These are phyloP conservation scores for Aureobasidium pullulans DNA, from an alignment of 2,329 filamentous ascomycete species.

Conservation along the genomic window DNA sequence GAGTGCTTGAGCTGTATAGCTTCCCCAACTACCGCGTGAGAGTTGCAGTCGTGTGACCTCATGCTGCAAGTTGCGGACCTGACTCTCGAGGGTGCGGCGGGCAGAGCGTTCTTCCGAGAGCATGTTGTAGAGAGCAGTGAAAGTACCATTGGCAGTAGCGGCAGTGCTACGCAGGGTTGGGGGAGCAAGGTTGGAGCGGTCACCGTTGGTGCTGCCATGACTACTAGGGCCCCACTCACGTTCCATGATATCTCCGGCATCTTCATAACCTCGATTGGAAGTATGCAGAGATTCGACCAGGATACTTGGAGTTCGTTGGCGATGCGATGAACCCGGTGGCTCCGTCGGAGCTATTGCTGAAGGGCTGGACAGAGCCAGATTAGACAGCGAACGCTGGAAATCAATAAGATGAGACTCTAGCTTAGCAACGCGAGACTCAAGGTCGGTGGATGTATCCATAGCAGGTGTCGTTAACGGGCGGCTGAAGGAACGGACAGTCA, in stretches of 20 bases:
- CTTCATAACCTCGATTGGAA: constrained; percentile 16
- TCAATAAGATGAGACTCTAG: constrained; percentile 27
- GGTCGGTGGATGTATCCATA: constrained; percentile 20
- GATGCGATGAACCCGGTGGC: constrained; percentile 10
- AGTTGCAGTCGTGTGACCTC: constrained; percentile 19
- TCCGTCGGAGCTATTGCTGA: constrained; percentile 17
- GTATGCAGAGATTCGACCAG: constrained; percentile 26
- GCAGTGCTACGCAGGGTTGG: neutral
- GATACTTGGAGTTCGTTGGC: constrained; percentile 26
- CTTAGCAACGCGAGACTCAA: constrained; percentile 29
- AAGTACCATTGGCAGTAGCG: constrained; percentile 19
- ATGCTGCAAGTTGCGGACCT: constrained; percentile 15
- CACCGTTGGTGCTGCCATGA: neutral
- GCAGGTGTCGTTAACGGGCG: constrained; percentile 13
- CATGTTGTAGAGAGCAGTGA: constrained; percentile 31
- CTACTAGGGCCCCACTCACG: constrained; percentile 11
- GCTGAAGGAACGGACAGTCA: neutral
- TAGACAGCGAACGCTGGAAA: constrained; percentile 27
- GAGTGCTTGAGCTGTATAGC: constrained; percentile 10
- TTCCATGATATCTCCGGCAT: constrained; percentile 12
- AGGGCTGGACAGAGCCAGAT: constrained; percentile 23
- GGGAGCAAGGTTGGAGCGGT: neutral
- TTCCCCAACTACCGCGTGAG: constrained; percentile 8
- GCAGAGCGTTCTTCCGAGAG: constrained; percentile 31
- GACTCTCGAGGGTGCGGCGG: constrained; percentile 27